phyloP scores from a whole-genome alignment of 1,284 basidiomycete genomes.

The Mycosarcoma mackinlayi region DNA sequence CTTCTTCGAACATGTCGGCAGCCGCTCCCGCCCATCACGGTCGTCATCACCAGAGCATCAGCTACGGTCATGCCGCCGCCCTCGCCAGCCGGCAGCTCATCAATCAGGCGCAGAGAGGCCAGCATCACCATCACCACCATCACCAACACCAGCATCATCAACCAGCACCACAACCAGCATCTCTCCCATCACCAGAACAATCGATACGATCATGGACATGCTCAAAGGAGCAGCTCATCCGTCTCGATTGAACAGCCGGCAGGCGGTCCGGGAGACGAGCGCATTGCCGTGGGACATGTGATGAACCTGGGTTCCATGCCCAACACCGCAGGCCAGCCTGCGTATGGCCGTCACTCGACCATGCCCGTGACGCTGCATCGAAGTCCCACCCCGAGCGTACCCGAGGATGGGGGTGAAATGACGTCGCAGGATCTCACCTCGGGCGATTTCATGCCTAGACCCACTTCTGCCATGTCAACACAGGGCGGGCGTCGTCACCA shows the following conservation, averaged over 20 bases:
- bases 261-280: not conserved
- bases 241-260: not conserved
- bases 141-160: constrained; percentile 31
- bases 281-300: constrained; percentile 16
- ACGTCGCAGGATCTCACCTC: constrained; percentile 42
- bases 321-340: constrained; percentile 15
- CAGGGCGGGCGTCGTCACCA: constrained; percentile 28
- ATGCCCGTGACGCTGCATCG: constrained; percentile 52
- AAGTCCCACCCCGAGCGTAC: constrained; percentile 54
- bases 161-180: constrained; percentile 12
- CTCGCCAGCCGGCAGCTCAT: constrained; percentile 17
- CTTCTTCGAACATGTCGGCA: constrained; percentile 5
- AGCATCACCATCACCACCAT: constrained; percentile 16
- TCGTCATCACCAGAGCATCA: constrained; percentile 38
- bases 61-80: constrained; percentile 48
- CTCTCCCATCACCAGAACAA: constrained; percentile 29
- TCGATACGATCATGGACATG: constrained; percentile 23
- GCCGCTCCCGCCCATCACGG: constrained; percentile 7
- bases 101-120: constrained; percentile 13
- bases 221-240: constrained; percentile 11
- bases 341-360: constrained; percentile 47
- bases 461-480: constrained; percentile 31
- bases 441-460: constrained; percentile 39
- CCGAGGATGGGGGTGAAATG: constrained; percentile 64
- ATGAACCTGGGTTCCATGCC: constrained; percentile 31